These are phyloP conservation scores for Russula vinacea DNA, from an alignment of 768 basidiomycete genomes.

Conservation along the genomic window DNA sequence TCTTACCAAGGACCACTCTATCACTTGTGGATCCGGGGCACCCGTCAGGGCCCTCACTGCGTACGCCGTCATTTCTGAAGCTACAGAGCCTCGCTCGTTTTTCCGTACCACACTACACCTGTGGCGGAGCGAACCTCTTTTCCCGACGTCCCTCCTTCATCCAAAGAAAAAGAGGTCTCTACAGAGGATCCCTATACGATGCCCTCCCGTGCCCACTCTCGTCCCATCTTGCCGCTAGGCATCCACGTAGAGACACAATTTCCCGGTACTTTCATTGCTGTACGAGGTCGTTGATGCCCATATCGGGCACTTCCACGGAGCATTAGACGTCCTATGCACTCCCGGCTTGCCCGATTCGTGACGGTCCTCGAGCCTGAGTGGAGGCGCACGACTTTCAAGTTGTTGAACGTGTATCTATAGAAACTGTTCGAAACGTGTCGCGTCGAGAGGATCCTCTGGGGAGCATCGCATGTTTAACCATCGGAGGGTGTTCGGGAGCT, in stretches of 20 bases:
- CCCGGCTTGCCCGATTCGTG: conserved; percentile 64
- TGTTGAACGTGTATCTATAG: conserved; percentile 94
- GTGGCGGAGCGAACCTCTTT: background rate
- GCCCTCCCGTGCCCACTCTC: conserved; percentile 4
- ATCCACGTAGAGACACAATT: conserved; percentile 3
- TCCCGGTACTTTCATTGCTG: conserved; percentile 42
- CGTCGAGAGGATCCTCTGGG: conserved; percentile 62
- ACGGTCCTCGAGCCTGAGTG: conserved; percentile 75
- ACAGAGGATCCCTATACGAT: conserved; percentile 1
- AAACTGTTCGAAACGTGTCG: conserved; percentile 72
- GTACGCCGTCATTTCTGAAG: background rate
- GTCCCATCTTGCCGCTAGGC: background rate
- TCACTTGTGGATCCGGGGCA: conserved; percentile 31
- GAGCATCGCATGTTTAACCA: conserved; percentile 81
- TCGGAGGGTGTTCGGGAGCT: conserved; percentile 83
- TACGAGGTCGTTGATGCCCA: conserved; percentile 43
- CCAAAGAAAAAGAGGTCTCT: background rate
- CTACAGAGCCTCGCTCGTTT: conserved; percentile 13
- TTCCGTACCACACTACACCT: conserved; percentile 3
- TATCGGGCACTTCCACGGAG: conserved; percentile 50
- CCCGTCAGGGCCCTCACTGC: conserved; percentile 29
- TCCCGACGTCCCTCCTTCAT: background rate
- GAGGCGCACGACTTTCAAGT: conserved; percentile 77
- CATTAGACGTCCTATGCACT: conserved; percentile 56
- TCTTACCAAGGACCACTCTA: conserved; percentile 28